Base-by-base conservation (phyloP, 2,329 filamentous ascomycete genomes). In the Tolypocladium tropicale region DNA sequence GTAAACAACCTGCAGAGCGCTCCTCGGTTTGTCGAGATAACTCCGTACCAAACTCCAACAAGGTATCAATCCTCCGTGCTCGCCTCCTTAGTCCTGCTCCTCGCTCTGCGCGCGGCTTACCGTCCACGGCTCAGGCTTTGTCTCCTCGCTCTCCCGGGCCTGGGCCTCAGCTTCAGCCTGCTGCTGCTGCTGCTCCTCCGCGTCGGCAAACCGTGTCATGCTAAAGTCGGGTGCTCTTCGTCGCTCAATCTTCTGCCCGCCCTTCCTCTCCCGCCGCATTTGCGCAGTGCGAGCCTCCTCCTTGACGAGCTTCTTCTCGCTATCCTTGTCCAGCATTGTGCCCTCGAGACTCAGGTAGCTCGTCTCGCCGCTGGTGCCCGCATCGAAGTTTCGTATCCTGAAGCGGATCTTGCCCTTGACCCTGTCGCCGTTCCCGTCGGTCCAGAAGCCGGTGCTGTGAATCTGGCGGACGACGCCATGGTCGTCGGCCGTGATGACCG, bases 301-400 rank as follows among this genome's bases (percentile, higher is more conserved):
- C 41, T 65, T 62, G 21, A 74, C 66, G 0, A 88, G 73, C 30
- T 74, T 73, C 61, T 73, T 75, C 72, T 95, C 90, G 28, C 84
- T 85, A 23, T 82, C 80, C 48, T 80, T 80, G 51, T 79, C 77
- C 53, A 96, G 73, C 80, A 96, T 86, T n/a, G 89, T 95, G 30
- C 92, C 93, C 68, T 94, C 88, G 59, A 96, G 85, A 62, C 87
- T 91, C 58, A 96, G 73, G 67, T 93, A 94, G 12, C 88, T 90
- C 58, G 86, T 86, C 62, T 86, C 83, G 54, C 84, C 83, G 61
- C 88, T 89, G 51, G 84, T 80, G 32, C 85, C 87, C 1, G 89
- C 86, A 63, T 96, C 92, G 60, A 94, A 89, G 68, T 95, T 90
- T 62, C 86, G 84, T 66, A 96, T 90, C 61, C 85, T 81, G 72